Conservation (phyloP, 768 basidiomycete species). For the Xerocomellus amylosporus region DNA sequence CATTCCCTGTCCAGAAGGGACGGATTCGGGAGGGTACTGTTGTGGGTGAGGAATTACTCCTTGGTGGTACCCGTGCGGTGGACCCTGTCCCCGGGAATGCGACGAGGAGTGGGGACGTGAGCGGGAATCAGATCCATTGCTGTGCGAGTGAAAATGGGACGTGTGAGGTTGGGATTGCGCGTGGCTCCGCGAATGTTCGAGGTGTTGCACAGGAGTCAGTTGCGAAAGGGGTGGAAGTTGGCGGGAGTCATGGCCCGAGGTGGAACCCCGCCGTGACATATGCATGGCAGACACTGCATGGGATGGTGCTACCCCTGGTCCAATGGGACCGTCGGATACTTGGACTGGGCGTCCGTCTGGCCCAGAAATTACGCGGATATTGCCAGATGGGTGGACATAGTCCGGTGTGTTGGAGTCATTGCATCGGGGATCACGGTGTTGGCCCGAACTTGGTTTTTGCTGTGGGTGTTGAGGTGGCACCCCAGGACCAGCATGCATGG, state of each 20-base stretch:
- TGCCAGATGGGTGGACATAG: slow-evolving; percentile 48
- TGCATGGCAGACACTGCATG: slow-evolving; percentile 39
- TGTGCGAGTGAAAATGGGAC: slow-evolving; percentile 42
- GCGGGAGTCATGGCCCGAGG: slow-evolving; percentile 43
- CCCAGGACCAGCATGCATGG: slow-evolving; percentile 35
- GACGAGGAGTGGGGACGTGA: slow-evolving; percentile 52
- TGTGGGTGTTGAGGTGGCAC: slow-evolving; percentile 35
- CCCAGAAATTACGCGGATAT: slow-evolving; percentile 43
- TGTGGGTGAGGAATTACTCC: slow-evolving; percentile 41
- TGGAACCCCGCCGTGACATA: slow-evolving; percentile 43
- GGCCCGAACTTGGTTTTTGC: slow-evolving; percentile 16
- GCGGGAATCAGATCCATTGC: slow-evolving; percentile 42
- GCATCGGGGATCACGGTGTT: slow-evolving; percentile 40
- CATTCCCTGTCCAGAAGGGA: slow-evolving; percentile 43
- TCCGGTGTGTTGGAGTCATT: slow-evolving; percentile 51
- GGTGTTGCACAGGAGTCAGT: slow-evolving; percentile 43
- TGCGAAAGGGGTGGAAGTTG: slow-evolving; percentile 50
- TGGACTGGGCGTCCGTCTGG: slow-evolving; percentile 51
- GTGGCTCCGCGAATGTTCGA: slow-evolving; percentile 34
- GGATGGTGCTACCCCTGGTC: slow-evolving; percentile 38
- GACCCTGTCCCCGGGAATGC: slow-evolving; percentile 46
- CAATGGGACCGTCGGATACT: slow-evolving; percentile 48
- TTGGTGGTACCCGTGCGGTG: slow-evolving; percentile 33
- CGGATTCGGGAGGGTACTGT: slow-evolving; percentile 46
- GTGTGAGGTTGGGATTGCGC: slow-evolving; percentile 38